phyloP scores from a whole-genome alignment of 2,329 filamentous ascomycete species.

The Dactylonectria macrodidyma region DNA sequence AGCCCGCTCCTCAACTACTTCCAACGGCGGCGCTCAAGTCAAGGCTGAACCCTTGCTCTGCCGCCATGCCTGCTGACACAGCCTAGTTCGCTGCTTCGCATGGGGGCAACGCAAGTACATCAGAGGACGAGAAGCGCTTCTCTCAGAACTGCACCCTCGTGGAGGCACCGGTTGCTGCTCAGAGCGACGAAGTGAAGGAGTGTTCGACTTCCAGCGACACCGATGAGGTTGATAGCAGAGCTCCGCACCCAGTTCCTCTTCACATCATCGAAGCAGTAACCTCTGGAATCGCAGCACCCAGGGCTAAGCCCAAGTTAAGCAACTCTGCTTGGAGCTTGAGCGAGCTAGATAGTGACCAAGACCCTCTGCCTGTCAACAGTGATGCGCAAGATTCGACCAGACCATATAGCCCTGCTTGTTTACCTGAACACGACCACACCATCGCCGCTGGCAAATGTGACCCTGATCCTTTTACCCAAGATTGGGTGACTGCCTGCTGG shows the following conservation, averaged over 20 bases:
- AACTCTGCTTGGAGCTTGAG: slow-evolving; percentile 32
- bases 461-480: not conserved
- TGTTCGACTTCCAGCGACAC: not conserved
- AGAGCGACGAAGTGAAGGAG: not conserved
- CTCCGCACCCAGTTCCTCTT: slow-evolving; percentile 38
- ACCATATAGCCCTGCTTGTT: not conserved
- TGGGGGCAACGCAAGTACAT: not conserved
- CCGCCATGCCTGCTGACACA: not conserved
- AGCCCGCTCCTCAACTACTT: not conserved
- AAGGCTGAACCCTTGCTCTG: not conserved
- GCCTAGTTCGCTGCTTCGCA: slow-evolving; percentile 2
- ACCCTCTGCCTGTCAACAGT: not conserved
- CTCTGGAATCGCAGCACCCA: not conserved
- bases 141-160: not conserved
- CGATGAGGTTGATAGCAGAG: not conserved
- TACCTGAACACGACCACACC: not conserved
- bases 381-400: not conserved
- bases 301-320: slow-evolving; percentile 11
- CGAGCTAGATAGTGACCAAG: slow-evolving; percentile 3
- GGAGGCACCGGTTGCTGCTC: not conserved
- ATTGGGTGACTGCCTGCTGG: slow-evolving; percentile 15
- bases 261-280: slow-evolving; percentile 39
- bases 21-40: slow-evolving; percentile 6
- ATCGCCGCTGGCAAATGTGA: too few relatives aligned
- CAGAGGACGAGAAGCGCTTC: not conserved